phyloP scores from a whole-genome alignment of 2,329 filamentous ascomycete species.

The Sporothrix pseudoabietina region DNA sequence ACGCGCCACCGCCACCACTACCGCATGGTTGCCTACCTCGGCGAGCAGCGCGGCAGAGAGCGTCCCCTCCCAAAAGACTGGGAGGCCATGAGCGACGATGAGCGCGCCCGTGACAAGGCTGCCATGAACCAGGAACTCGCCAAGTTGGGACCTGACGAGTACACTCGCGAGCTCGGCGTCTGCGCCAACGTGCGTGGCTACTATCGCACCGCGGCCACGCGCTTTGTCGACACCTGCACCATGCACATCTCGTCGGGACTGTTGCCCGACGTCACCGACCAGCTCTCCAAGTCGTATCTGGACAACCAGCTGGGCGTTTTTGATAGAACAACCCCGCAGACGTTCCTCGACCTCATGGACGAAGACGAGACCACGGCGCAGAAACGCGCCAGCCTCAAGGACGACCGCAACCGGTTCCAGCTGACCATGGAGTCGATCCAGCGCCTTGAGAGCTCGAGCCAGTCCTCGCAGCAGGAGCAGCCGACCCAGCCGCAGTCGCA shows the following conservation, averaged over 20 bases:
- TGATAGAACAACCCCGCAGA: conserved; percentile 35
- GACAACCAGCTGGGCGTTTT: conserved; percentile 49
- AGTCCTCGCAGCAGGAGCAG: conserved; percentile 14
- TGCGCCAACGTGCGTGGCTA: conserved; percentile 67
- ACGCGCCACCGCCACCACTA: conserved; percentile 53
- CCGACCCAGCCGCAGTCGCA: conserved; percentile 9
- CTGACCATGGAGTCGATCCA: conserved; percentile 43
- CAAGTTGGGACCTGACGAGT: conserved; percentile 61
- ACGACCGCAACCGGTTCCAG: conserved; percentile 42
- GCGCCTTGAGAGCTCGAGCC: conserved; percentile 38
- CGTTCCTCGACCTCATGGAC: conserved; percentile 44
- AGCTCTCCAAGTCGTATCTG: conserved; percentile 47
- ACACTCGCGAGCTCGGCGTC: conserved; percentile 61
- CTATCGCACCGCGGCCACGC: conserved; percentile 65
- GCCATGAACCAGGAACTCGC: conserved; percentile 47
- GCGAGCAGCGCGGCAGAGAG: conserved; percentile 37
- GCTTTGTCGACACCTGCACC: conserved; percentile 62
- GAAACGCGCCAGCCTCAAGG: conserved; percentile 40
- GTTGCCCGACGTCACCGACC: conserved; percentile 48
- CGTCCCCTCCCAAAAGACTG: conserved; percentile 44
- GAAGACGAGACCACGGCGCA: conserved; percentile 42
- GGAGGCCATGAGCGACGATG: conserved; percentile 53
- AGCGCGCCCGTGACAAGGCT: conserved; percentile 49
- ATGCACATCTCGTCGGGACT: conserved; percentile 54
- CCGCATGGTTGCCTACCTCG: conserved; percentile 50